Evolutionary conservation across 1,284 basidiomycete genomes (phyloP).

Genomic region (Mycosarcoma maydis): DNA sequence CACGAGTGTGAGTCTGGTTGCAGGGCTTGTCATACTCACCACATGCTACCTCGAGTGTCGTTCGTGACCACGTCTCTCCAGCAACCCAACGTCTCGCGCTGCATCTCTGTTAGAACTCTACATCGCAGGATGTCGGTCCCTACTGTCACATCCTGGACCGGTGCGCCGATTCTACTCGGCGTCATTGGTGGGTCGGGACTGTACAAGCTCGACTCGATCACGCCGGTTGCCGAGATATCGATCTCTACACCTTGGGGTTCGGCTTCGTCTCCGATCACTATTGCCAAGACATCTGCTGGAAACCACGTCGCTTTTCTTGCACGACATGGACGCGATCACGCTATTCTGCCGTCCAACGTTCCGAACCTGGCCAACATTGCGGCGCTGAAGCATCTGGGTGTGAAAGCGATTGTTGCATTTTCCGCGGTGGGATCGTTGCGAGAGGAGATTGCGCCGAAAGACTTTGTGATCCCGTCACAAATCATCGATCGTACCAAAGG

Average conservation of each 20-base stretch:
- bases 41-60: neutral
- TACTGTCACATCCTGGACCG: constrained; percentile 34
- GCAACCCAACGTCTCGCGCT: neutral
- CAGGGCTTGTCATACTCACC: neutral
- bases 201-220: constrained; percentile 64
- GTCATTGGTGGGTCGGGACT: constrained; percentile 65
- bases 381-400: constrained; percentile 90
- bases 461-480: constrained; percentile 88
- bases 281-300: constrained; percentile 81
- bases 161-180: constrained; percentile 53
- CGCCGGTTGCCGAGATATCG: constrained; percentile 56
- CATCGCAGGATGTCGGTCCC: constrained; percentile 29
- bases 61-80: no score
- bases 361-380: constrained; percentile 92
- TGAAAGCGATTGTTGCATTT: constrained; percentile 89
- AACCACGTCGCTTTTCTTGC: constrained; percentile 86
- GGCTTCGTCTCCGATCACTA: constrained; percentile 89
- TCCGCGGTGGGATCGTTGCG: constrained; percentile 94
- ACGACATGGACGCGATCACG: constrained; percentile 84
- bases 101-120: neutral
- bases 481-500: constrained; percentile 98
- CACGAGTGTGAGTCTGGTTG: no score
- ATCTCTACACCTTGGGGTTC: constrained; percentile 84
- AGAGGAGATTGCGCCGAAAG: constrained; percentile 81
- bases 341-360: constrained; percentile 61